A percentile compares a stretch with the other conserved stretches of the same genome.
Evolutionary conservation across 23 red algal genomes (phyloP).

Genomic region (Chondrus crispus): DNA sequence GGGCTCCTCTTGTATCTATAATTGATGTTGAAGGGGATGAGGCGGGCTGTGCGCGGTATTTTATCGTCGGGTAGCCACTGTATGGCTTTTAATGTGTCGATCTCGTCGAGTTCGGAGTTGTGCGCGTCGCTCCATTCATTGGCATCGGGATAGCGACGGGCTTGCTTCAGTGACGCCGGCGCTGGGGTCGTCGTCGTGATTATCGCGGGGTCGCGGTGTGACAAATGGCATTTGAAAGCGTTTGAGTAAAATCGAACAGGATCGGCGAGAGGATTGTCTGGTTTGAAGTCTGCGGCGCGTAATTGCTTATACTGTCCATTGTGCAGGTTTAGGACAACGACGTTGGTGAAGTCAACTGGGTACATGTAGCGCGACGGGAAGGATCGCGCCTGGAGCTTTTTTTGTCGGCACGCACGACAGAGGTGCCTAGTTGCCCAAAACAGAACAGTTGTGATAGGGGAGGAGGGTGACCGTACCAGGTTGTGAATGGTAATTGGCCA

Average conservation of each 20-base stretch:
- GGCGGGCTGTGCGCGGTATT: background rate
- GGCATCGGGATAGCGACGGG: background rate
- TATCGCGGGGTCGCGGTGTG: background rate
- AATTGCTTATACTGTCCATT: background rate
- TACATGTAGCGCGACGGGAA: background rate
- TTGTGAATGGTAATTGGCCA: background rate
- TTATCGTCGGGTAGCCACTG: background rate
- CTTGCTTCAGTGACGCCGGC: background rate
- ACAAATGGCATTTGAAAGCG: too few species aligned
- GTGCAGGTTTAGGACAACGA: background rate
- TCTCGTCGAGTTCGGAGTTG: background rate
- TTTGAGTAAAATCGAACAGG: background rate
- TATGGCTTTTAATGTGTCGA: background rate
- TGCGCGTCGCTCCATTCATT: background rate
- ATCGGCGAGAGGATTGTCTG: background rate
- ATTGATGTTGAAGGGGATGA: background rate
- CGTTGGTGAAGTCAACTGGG: background rate
- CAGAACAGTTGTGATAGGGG: background rate
- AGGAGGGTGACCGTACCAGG: background rate
- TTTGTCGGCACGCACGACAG: background rate
- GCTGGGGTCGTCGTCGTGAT: background rate
- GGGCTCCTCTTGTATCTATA: background rate
- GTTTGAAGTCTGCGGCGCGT: conserved; percentile 6
- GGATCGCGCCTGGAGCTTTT: background rate
- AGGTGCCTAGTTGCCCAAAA: background rate